Conservation (phyloP, 2,329 filamentous ascomycete species). For the Cercospora canescens region DNA sequence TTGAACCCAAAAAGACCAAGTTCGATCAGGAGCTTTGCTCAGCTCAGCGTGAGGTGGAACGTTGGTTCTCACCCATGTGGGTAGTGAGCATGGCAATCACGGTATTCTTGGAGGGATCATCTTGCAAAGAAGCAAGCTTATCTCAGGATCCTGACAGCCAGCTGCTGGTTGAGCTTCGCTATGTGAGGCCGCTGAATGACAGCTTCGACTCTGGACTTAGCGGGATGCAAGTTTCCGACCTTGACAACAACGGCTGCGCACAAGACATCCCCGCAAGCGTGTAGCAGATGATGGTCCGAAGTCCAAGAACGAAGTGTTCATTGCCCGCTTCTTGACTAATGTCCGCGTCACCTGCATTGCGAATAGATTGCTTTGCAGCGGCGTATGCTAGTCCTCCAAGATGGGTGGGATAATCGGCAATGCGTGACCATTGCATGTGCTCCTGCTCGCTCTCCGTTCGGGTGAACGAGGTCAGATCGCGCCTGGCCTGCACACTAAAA, state of each 20-base stretch:
- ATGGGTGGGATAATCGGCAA: slow-evolving; percentile 1
- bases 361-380: slow-evolving; percentile 13
- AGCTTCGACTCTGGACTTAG: background rate
- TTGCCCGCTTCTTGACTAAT: background rate
- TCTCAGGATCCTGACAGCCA: background rate
- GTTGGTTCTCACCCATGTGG: too few relatives aligned
- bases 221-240: slow-evolving; percentile 13
- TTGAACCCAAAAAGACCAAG: too few relatives aligned
- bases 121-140: background rate
- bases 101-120: background rate
- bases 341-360: background rate
- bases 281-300: background rate
- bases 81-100: background rate
- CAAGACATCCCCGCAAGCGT: background rate
- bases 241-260: slow-evolving; percentile 9
- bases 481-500: background rate
- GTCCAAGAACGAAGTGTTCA: background rate
- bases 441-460: background rate
- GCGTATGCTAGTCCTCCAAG: background rate
- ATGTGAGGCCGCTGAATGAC: background rate
- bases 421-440: background rate
- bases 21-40: too few relatives aligned
- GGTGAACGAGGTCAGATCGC: background rate
- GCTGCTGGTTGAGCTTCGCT: background rate
- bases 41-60: too few relatives aligned